Evolutionary conservation across 1,139 yeast species (phyloP).

Genomic region (Kodamaea plutei): DNA sequence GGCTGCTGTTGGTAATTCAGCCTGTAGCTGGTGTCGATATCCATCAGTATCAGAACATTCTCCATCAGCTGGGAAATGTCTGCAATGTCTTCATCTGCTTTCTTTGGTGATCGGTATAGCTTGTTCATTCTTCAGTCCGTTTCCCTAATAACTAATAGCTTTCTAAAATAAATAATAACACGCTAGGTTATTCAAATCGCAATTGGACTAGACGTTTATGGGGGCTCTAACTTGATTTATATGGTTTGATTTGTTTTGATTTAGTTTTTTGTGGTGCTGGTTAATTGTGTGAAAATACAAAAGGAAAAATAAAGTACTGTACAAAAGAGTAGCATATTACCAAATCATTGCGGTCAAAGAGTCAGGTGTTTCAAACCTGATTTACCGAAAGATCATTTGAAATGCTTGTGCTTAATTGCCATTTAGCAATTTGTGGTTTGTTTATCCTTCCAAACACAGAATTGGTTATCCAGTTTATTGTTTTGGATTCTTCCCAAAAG

Average conservation of each 20-base stretch:
- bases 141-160: too few species aligned
- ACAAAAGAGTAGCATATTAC: slow-evolving; percentile 1
- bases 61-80: slow-evolving; percentile 46
- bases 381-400: not conserved
- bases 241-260: slow-evolving; percentile 4
- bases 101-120: slow-evolving; percentile 6
- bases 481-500: not conserved
- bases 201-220: too few species aligned
- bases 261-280: slow-evolving; percentile 10
- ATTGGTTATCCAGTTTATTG: not conserved
- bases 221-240: too few species aligned
- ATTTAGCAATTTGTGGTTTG: slow-evolving; percentile 3
- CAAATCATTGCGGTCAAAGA: slow-evolving; percentile 1
- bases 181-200: too few species aligned
- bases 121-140: too few species aligned
- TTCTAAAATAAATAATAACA: too few species aligned
- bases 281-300: too few species aligned
- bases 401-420: too few species aligned
- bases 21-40: slow-evolving; percentile 33
- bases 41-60: slow-evolving; percentile 43
- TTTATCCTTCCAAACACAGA: slow-evolving; percentile 2
- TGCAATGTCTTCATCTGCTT: slow-evolving; percentile 18
- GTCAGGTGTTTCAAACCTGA: slow-evolving; percentile 1
- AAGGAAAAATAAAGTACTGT: not conserved
- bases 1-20: slow-evolving; percentile 15